Conservation (phyloP, 192 early-diverging fungal genomes). For the Geranomyces michiganensis region DNA sequence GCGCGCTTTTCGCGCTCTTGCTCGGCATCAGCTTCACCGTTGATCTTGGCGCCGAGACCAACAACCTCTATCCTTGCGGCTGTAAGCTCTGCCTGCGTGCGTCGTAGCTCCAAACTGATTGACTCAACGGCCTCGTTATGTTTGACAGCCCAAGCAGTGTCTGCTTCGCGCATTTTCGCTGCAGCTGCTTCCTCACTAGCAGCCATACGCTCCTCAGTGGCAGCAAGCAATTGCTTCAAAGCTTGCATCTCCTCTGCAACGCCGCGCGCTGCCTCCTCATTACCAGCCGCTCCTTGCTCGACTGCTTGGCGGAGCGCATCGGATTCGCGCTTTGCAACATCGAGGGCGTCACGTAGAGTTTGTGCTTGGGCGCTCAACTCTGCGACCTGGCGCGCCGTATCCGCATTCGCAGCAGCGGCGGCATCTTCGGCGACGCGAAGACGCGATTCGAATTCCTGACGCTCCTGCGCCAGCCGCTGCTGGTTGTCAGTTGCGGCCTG, state of each 20-base stretch:
- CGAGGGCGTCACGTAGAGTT: not conserved
- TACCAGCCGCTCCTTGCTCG: not conserved
- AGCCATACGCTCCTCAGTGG: not conserved
- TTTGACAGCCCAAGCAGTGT: not conserved
- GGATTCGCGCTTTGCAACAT: not conserved
- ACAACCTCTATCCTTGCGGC: too few species aligned
- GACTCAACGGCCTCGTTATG: not conserved
- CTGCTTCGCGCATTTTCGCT: not conserved
- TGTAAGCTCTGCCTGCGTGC: too few species aligned
- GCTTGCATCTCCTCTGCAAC: not conserved
- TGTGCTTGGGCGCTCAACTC: not conserved
- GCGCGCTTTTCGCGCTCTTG: conserved; percentile 4
- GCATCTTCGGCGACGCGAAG: too few species aligned
- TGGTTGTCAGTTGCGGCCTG: too few species aligned
- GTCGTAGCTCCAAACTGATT: not conserved
- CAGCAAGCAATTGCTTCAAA: conserved; percentile 1
- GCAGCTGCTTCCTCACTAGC: not conserved
- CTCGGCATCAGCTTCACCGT: not conserved
- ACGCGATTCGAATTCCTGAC: too few species aligned
- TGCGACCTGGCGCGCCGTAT: not conserved
- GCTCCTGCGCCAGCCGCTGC: too few species aligned
- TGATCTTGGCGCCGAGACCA: too few species aligned
- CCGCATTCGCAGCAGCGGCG: not conserved
- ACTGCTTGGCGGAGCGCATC: not conserved
- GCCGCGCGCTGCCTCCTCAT: not conserved